Base-by-base conservation (phyloP, 2,329 filamentous ascomycete species). In the Zymoseptoria pseudotritici region DNA sequence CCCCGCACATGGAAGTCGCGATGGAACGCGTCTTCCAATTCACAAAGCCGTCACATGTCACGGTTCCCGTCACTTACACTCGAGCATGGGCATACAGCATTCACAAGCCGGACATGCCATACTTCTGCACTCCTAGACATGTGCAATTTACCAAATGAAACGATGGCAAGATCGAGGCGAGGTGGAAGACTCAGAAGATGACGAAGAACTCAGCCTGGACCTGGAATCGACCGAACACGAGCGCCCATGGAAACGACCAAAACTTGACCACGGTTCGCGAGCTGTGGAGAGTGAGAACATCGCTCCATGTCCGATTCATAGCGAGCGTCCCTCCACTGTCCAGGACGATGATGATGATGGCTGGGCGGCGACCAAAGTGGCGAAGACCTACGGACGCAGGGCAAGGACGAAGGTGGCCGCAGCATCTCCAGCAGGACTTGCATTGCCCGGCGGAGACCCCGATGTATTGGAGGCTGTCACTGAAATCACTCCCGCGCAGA, bases 181-280 rank as follows among this genome's bases (percentile, higher is more conserved):
- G 71, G 79, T 80, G 64, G 74, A 73, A 71, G 79, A 80, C 70
- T 80, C 79, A 61, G 79, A 81, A 73, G 79, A 79, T 59, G 78
- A 80, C 55, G 77, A 78, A n/a, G 52, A 53, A 24, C 55, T 68
- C 55, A 62, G 63, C 22, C 54, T 69, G 53, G 71, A 73, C 29
- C 54, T 54, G 31, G 58, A 65, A 13, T 65, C 56, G 19, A 63
- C 63, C 53, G 63, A 59, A 50, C 61, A 62, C 53, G 61, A 66
- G 54, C 61, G 56, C 54, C 60, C 63, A 17, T 59, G 57, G n/a
- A 69, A 67, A 60, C 66, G 67, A 51, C 57, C 57, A 46, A 66
- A 61, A 26, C 57, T 56, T 24, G 53, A 55, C 50, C 58, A 56
- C 20, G 59, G 11, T 8, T n/a, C 22, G 17, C 4, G 22, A n/a